phyloP scores from a whole-genome alignment of 2,329 filamentous ascomycete species.

The Nemania sp. region DNA sequence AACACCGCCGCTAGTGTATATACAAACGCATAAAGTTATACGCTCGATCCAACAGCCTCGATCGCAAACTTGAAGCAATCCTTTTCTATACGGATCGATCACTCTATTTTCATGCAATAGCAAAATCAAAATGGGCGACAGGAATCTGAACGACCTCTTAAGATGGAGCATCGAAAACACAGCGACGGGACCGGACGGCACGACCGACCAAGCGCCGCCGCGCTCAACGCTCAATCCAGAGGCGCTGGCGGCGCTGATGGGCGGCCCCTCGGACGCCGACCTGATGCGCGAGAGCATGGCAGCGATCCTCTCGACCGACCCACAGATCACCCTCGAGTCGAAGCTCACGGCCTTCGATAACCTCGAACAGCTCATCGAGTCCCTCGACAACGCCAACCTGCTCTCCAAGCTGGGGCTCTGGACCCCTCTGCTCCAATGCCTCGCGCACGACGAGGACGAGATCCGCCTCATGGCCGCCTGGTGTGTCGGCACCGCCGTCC shows the following conservation, averaged over 20 bases:
- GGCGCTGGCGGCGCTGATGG: slow-evolving; percentile 73
- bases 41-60: neutral
- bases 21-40: neutral
- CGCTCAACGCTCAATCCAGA: slow-evolving; percentile 62
- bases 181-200: slow-evolving; percentile 32
- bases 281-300: slow-evolving; percentile 86
- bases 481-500: slow-evolving; percentile 91
- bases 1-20: neutral
- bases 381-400: slow-evolving; percentile 96
- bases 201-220: slow-evolving; percentile 38
- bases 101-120: neutral
- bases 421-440: slow-evolving; percentile 73
- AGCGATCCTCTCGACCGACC: slow-evolving; percentile 65
- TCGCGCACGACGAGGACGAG: slow-evolving; percentile 70
- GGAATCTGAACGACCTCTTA: slow-evolving; percentile 72
- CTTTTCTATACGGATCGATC: too few relatives aligned
- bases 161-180: slow-evolving; percentile 71
- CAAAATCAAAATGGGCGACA: slow-evolving; percentile 49
- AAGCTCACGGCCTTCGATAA: slow-evolving; percentile 90
- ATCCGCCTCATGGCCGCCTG: slow-evolving; percentile 86
- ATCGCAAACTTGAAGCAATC: too few relatives aligned
- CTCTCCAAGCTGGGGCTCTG: slow-evolving; percentile 78
- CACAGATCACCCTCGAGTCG: slow-evolving; percentile 70
- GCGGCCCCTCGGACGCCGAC: slow-evolving; percentile 86
- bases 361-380: slow-evolving; percentile 89